Percentiles rank a stretch among this genome's conserved stretches.
Evolutionary conservation across 2,329 filamentous ascomycete genomes (phyloP).

Genomic region (Paracoccidioides lutzii): DNA sequence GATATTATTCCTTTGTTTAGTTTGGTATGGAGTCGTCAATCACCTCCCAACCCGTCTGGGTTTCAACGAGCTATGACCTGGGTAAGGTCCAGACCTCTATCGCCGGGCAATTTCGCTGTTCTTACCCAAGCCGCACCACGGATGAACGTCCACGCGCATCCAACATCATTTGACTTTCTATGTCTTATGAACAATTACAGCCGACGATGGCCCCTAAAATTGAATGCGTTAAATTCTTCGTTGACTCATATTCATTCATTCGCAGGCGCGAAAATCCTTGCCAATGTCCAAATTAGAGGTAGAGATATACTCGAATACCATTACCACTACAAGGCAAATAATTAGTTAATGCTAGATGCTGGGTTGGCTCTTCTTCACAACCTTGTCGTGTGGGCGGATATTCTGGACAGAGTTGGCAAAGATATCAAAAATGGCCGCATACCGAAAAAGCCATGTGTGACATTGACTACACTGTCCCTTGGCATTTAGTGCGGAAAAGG

Average conservation of each 20-base stretch:
- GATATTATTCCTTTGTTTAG: conserved; percentile 35
- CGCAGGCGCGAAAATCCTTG: not conserved
- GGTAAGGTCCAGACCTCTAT: conserved; percentile 9
- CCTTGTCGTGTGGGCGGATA: not conserved
- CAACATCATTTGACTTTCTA: not conserved
- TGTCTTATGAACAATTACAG: not conserved
- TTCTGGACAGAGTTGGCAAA: not conserved
- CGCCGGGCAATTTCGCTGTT: conserved; percentile 1
- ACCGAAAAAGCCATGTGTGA: not conserved
- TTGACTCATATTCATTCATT: not conserved
- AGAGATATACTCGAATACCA: not conserved
- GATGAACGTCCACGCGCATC: not conserved
- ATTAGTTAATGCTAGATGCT: not conserved
- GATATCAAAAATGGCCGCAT: not conserved
- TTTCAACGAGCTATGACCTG: conserved; percentile 11
- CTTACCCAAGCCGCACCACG: not conserved
- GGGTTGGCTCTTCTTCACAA: not conserved
- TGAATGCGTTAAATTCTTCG: not conserved
- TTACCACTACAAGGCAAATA: not conserved
- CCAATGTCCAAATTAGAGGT: not conserved
- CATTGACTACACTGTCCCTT: not conserved
- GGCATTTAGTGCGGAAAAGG: not conserved
- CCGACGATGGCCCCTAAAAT: not conserved
- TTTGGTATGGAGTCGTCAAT: conserved; percentile 17
- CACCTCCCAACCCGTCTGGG: conserved; percentile 10